Conservation (phyloP, 1,139 yeast genomes). For the Geotrichum europaeum region DNA sequence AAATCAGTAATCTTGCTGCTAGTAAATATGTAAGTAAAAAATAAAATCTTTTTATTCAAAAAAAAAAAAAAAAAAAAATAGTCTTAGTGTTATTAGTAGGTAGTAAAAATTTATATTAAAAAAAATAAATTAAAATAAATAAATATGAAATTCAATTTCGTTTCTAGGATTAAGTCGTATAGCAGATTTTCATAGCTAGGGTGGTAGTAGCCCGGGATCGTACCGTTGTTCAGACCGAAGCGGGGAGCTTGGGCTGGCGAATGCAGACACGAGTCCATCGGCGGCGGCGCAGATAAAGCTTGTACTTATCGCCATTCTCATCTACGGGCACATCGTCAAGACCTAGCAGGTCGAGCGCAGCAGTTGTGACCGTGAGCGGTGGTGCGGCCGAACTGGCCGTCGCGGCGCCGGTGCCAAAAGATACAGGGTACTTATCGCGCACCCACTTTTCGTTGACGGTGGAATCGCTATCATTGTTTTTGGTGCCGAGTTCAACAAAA, state of each 20-base stretch:
- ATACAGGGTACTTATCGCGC: constrained; percentile 23
- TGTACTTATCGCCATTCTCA: not conserved
- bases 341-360: not conserved
- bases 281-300: constrained; percentile 22
- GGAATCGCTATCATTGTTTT: constrained; percentile 3
- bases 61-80: too few relatives aligned
- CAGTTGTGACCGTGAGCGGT: not conserved
- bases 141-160: not conserved
- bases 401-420: not conserved
- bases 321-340: not conserved
- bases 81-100: too few relatives aligned
- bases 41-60: too few relatives aligned
- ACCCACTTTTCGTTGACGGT: constrained; percentile 32
- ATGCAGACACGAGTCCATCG: constrained; percentile 28
- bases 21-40: not conserved
- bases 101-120: not conserved
- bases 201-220: not conserved
- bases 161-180: not conserved
- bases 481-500: constrained; percentile 2
- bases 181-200: not conserved
- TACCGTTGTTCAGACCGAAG: not conserved
- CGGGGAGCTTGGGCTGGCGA: constrained; percentile 12
- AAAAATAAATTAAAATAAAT: not conserved
- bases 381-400: not conserved
- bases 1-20: not conserved